Percentiles rank a stretch among this genome's conserved stretches.
Evolutionary conservation across 2,329 filamentous ascomycete species (phyloP).

Genomic region (Cryphonectria nitschkei): DNA sequence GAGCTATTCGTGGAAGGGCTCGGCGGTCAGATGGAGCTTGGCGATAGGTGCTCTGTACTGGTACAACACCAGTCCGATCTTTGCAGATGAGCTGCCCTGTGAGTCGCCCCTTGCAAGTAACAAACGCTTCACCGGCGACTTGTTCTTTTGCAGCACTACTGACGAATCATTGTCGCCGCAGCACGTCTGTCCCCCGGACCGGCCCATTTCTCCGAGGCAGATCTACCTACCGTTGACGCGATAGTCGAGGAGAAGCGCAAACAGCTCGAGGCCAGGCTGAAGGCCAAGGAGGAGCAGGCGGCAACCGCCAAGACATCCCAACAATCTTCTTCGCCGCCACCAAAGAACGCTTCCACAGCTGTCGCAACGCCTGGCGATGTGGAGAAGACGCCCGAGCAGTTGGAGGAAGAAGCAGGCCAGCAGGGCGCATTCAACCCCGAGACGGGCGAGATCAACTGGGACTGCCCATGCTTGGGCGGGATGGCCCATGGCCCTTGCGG

Average conservation of each 20-base stretch:
- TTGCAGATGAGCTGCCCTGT: conserved; percentile 83
- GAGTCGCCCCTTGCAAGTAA: conserved; percentile 41
- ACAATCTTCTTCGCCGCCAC: conserved; percentile 34
- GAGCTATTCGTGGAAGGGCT: conserved; percentile 81
- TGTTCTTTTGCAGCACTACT: conserved; percentile 16
- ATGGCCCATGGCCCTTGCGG: conserved; percentile 98
- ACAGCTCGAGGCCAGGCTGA: conserved; percentile 44
- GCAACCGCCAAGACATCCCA: conserved; percentile 35
- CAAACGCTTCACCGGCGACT: background rate
- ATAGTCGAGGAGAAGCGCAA: conserved; percentile 66
- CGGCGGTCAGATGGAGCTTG: conserved; percentile 72
- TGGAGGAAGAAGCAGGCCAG: conserved; percentile 81
- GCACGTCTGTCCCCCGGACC: conserved; percentile 46
- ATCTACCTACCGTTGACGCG: conserved; percentile 68
- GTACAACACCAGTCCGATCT: conserved; percentile 88
- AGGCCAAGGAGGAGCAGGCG: conserved; percentile 23
- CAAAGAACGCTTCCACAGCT: conserved; percentile 34
- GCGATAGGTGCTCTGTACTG: conserved; percentile 83
- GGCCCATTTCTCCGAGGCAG: conserved; percentile 58
- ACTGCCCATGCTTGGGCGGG: conserved; percentile 94
- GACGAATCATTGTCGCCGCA: conserved; percentile 25
- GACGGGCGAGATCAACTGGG: conserved; percentile 99
- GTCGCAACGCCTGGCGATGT: conserved; percentile 21
- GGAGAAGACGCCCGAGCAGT: conserved; percentile 48
- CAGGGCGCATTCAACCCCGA: conserved; percentile 97